Evolutionary conservation across 148 eudicot species (phyloP), one percentile per base, ranked within the genome.

Genomic region (Arbutus unedo): DNA sequence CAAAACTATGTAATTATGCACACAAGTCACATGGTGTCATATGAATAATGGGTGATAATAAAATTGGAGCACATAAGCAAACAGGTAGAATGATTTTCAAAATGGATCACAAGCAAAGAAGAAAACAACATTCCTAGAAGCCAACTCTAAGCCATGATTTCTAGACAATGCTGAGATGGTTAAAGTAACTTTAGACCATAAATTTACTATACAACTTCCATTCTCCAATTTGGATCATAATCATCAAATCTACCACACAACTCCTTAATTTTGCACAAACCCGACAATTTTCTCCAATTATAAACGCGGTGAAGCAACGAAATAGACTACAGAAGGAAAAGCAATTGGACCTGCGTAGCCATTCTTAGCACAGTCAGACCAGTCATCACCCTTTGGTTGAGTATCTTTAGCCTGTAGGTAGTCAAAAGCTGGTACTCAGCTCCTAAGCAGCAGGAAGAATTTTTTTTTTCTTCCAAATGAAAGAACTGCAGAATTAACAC

Each of bases 301-400:
- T 18, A 19, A 60, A 59, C 50, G 51, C 8, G 54, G 78, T 18
- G 66, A 62, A 67, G 59, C 50, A 81, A 81, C 47, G 9, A n/a
- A 4, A 76, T 48, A 18, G 62, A 13, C 18, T 41, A 8, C n/a
- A 38, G 23, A 41, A 7, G 15, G 31, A 74, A 11, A 41, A 62
- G 38, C n/a, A 55, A 59, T 31, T 72, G 13, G 89, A 94, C 98
- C 96, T 83, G 94, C 90, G 71, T 94, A 94, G 76, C 96, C 96
- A 53, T 81, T 83, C 86, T 90, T 94, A 54, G 98, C 96, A 89
- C 98, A 94, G 74, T 92, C 96, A 44, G 98, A 94, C 89, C 87
- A 83, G 83, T 87, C 86, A 43, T 88, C 92, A 15, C 87, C 90
- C 79, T 93, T 91, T 4, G 51, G 74, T 76, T 90, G 95, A 77